These are phyloP conservation scores for Phytophthora brassicae DNA, from an alignment of 352 stramenopile genomes.

Conservation along the genomic window DNA sequence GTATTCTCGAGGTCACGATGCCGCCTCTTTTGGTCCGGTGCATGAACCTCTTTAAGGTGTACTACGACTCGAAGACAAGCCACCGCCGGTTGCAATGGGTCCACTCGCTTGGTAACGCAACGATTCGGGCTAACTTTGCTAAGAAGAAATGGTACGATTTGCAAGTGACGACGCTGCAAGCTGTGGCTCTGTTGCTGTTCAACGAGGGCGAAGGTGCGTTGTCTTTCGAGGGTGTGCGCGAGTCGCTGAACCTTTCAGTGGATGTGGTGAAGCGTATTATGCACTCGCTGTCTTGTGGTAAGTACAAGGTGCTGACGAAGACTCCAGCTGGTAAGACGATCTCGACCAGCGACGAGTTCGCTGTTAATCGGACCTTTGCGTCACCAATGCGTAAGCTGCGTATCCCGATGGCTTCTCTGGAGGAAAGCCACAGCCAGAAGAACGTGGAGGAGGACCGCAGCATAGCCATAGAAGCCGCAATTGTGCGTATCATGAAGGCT, in stretches of 20 bases:
- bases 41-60: conserved; percentile 97
- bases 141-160: conserved; percentile 96
- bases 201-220: conserved; percentile 88
- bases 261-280: conserved; percentile 97
- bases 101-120: conserved; percentile 96
- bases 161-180: conserved; percentile 97
- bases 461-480: conserved; percentile 99
- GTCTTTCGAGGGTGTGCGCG: conserved; percentile 89
- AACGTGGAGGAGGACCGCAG: conserved; percentile 95
- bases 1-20: conserved; percentile 94
- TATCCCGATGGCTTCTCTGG: conserved; percentile 98
- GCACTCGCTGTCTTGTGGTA: conserved; percentile 98
- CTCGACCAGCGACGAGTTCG: conserved; percentile 93
- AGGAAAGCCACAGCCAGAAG: conserved; percentile 98
- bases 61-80: conserved; percentile 92
- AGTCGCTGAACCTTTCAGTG: conserved; percentile 94
- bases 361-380: conserved; percentile 93
- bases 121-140: conserved; percentile 80
- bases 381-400: conserved; percentile 97
- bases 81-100: conserved; percentile 97
- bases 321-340: conserved; percentile 94
- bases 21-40: conserved; percentile 93
- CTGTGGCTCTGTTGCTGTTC: conserved; percentile 95
- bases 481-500: conserved; percentile 99
- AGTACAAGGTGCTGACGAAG: conserved; percentile 98